These are phyloP conservation scores for Centaurea solstitialis DNA, from an alignment of 129 eudicot genomes.

Conservation along the genomic window DNA sequence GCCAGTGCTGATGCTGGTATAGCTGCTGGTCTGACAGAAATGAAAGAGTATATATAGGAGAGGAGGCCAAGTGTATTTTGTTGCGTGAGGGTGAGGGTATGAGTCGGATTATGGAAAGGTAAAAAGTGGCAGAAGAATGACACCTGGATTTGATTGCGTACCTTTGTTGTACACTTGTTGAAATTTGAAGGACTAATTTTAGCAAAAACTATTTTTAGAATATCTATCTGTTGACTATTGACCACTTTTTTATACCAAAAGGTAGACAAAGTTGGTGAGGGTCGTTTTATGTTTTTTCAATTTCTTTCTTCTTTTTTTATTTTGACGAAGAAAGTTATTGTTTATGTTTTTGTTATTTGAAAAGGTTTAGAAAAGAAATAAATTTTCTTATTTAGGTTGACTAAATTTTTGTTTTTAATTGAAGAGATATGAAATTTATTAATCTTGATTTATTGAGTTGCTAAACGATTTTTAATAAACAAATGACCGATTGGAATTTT, in stretches of 20 bases:
- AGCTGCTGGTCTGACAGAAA: constrained; percentile 11
- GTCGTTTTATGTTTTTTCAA: not conserved
- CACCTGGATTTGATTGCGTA: constrained; percentile 22
- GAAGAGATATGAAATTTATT: too few species aligned
- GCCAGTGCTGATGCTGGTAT: constrained; percentile 9
- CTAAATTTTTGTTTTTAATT: too few species aligned
- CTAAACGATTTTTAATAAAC: too few species aligned
- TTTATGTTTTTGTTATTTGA: not conserved
- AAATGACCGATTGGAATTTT: too few species aligned
- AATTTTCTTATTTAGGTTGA: too few species aligned
- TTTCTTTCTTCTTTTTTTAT: too few species aligned
- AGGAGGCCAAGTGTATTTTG: constrained; percentile 3
- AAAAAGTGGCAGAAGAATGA: constrained; percentile 3
- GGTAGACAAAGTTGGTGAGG: not conserved
- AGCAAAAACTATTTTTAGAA: not conserved
- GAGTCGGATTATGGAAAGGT: constrained; percentile 10
- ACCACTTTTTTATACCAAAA: not conserved
- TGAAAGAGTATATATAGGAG: constrained; percentile 7
- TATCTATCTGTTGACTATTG: not conserved
- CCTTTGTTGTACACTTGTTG: constrained; percentile 15
- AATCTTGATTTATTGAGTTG: too few species aligned
- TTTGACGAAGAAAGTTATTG: not conserved
- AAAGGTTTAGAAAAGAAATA: too few species aligned
- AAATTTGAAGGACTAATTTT: not conserved
- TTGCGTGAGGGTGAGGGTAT: constrained; percentile 22